Evolutionary conservation across 2,329 filamentous ascomycete genomes (phyloP).

Genomic region (Fusarium sp.): DNA sequence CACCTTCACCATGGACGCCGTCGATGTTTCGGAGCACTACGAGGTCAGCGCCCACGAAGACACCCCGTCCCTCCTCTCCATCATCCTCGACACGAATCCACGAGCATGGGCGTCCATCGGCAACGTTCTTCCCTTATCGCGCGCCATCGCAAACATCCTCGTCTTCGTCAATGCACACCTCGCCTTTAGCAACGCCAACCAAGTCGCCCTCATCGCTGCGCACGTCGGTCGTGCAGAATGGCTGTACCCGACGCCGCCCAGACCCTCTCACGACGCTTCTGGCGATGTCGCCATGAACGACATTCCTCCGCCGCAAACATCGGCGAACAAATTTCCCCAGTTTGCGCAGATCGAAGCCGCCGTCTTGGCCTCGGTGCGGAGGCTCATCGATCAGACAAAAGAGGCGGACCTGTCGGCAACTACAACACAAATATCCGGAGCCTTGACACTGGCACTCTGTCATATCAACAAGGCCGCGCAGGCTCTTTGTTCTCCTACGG

Average conservation of each 20-base stretch:
- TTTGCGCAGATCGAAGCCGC: slow-evolving; percentile 88
- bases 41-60: slow-evolving; percentile 63
- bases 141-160: slow-evolving; percentile 86
- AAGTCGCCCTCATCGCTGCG: slow-evolving; percentile 89
- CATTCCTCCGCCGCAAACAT: slow-evolving; percentile 49
- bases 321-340: slow-evolving; percentile 90
- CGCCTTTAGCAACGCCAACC: slow-evolving; percentile 91
- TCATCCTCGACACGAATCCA: slow-evolving; percentile 96
- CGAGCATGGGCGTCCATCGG: slow-evolving; percentile 88
- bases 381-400: slow-evolving; percentile 76
- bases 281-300: slow-evolving; percentile 69
- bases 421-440: slow-evolving; percentile 89
- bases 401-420: slow-evolving; percentile 72
- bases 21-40: slow-evolving; percentile 69
- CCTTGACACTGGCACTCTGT: slow-evolving; percentile 85
- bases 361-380: slow-evolving; percentile 76
- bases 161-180: slow-evolving; percentile 98
- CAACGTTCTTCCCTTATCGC: slow-evolving; percentile 78
- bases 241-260: slow-evolving; percentile 75
- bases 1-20: slow-evolving; percentile 57
- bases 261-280: slow-evolving; percentile 47
- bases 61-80: slow-evolving; percentile 83
- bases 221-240: slow-evolving; percentile 87
- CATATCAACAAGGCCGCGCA: slow-evolving; percentile 88
- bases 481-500: slow-evolving; percentile 66